Base-by-base conservation (phyloP, 1,139 yeast species). In the Magnusiomyces sp. region DNA sequence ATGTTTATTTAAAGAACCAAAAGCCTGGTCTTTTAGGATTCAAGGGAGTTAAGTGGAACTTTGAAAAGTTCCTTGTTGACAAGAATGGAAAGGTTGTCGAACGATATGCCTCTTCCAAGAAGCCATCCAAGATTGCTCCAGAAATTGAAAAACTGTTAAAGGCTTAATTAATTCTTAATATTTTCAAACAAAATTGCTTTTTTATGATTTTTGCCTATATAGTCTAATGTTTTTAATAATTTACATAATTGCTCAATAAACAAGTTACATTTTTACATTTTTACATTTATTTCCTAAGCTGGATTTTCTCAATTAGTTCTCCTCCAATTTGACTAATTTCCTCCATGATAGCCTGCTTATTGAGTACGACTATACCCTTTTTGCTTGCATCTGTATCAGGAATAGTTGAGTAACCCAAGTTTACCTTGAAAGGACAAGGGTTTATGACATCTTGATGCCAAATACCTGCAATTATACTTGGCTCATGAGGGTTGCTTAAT, bases 1-100 rank as follows among this genome's bases (percentile, higher is more conserved):
- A 80, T 71, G 72, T 77, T 59, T 90, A 64, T 72, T 76, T 92
- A 66, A 92, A 92, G 73, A 50, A 65, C 27, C 63, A 80, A 60
- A 80, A 79, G 67, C 38, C 80, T 9, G 95, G 94, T 19, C 59
- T 77, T 13, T 67, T 89, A 45, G 95, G 95, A 14, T 81, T 88
- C 66, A 75, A 73, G 54, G 92, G 95, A 32, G 77, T 90, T 59
- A 81, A 86, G 66, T 92, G 97, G 98, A 92, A 92, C 71, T 92
- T 90, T 65, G 97, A 90, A 67, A 92, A 92, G 72, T 92, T 92
- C 70, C 61, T 92, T 48, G 66, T 92, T 50, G 81, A 82, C 64
- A 75, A 75, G 60, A 61, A 78, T 2, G 98, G 98, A 47, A 64
- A 76, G 1, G 96, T 89, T 42, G 78, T 77, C 44, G 74, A 73